Evolutionary conservation across 495 filamentous ascomycete genomes (phyloP).

Genomic region (Lasiosphaeria ovina): DNA sequence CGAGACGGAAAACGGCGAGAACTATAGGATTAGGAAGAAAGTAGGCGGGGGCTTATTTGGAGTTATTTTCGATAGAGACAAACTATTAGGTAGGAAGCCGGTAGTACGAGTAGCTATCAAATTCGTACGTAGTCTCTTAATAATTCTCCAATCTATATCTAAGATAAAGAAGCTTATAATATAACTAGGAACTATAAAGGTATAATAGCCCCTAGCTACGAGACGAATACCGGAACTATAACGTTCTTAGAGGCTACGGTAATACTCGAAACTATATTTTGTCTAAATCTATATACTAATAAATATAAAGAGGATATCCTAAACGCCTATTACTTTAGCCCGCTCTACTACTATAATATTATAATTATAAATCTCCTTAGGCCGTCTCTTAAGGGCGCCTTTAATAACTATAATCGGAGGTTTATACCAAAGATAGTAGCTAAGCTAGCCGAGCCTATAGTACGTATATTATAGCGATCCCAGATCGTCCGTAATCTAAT

Average conservation of each 20-base stretch:
- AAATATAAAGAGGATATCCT: conserved; percentile 83
- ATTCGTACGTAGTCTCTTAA: conserved; percentile 70
- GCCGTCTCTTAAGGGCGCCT: conserved; percentile 93
- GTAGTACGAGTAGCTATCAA: conserved; percentile 99
- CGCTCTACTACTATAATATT: conserved; percentile 98
- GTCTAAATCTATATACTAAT: conserved; percentile 15
- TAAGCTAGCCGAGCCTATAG: conserved; percentile 99
- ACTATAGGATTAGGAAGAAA: conserved; percentile 99
- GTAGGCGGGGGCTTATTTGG: conserved; percentile 98
- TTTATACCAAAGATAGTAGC: conserved; percentile 97
- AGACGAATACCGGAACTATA: conserved; percentile 99
- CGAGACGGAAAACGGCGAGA: too few species aligned
- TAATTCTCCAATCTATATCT: too few species aligned
- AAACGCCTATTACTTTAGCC: conserved; percentile 99
- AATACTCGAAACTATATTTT: conserved; percentile 27
- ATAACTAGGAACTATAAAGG: conserved; percentile 87
- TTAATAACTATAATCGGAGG: conserved; percentile 94
- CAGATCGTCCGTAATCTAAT: conserved; percentile 7
- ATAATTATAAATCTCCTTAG: conserved; percentile 97
- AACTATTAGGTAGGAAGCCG: conserved; percentile 97
- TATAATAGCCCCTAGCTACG: conserved; percentile 97
- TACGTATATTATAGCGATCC: conserved; percentile 41
- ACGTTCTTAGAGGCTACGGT: conserved; percentile 99
- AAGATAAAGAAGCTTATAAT: too few species aligned
- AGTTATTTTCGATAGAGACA: conserved; percentile 98